Base-by-base conservation (phyloP, 805 yeast genomes). In the Zygoascus flipseniorum region DNA sequence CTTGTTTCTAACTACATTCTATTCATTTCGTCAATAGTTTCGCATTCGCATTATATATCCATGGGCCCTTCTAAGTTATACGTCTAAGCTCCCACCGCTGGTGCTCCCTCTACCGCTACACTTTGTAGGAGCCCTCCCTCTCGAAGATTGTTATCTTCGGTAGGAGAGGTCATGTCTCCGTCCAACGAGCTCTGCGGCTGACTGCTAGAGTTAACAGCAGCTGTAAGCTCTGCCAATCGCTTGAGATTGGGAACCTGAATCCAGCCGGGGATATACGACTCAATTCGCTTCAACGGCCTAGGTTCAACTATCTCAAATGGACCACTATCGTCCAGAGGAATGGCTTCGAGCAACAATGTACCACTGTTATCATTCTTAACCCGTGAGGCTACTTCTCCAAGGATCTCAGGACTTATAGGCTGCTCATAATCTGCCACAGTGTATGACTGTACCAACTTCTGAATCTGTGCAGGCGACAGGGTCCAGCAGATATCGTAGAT, bases 401-500 rank as follows among this genome's bases (percentile, higher is more conserved):
- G 76, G 51, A 90, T 89, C 52, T 82, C 85, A 43, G 87, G 83
- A 14, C 92, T 83, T 56, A 92, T 83, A 45, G 98, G 97, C 1
- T 89, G 80, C 72, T 93, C 99, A 66, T 92, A 93, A 65, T 92
- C 98, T 9, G 97, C 96, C 58, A 85, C 86, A 58, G 82, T 82
- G 66, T 95, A 93, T 67, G 87, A 95, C 14, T 92, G 78, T 59
- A 93, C 83, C 66, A 93, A 75, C 70, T 88, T 88, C 73, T 93
- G 98, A 62, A 93, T 83, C 75, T 93, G 99, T n/a, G 86, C 82
- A 26, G 99, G 97, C 64, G 85, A 86, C 73, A 93, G 78, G 13
- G 92, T 85, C 75, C 90, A 86, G 74, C 99, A 93, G 61, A 93
- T 89, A 65, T 93, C 98, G 72, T 87, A 89, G 59, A 93, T 83